Evolutionary conservation across 2,329 filamentous ascomycete species (phyloP).

Genomic region (Nectriaceae sp.): DNA sequence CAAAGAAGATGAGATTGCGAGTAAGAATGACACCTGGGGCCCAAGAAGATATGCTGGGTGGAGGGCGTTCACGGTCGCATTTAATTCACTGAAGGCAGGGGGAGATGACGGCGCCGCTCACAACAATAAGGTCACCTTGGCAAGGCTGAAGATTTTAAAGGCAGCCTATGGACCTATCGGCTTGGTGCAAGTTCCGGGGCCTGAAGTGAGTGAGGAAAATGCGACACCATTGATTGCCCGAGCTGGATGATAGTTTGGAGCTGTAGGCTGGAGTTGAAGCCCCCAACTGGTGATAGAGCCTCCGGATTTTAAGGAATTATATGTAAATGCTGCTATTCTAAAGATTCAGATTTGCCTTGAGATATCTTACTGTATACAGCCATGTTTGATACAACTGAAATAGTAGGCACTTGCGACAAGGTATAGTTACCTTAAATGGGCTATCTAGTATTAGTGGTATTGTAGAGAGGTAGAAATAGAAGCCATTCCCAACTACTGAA

Average conservation of each 20-base stretch:
- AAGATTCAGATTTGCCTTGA: too few relatives aligned
- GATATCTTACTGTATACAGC: too few relatives aligned
- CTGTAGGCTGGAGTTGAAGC: too few relatives aligned
- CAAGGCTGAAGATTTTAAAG: background rate
- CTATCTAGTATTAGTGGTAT: too few relatives aligned
- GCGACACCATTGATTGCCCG: background rate
- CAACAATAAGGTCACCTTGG: background rate
- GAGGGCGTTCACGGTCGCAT: background rate
- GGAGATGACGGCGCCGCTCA: background rate
- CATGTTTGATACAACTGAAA: too few relatives aligned
- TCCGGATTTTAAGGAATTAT: too few relatives aligned
- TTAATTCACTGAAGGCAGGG: background rate
- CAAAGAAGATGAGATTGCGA: background rate
- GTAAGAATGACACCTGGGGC: background rate
- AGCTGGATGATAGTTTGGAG: background rate
- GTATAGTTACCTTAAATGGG: too few relatives aligned
- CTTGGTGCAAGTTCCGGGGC: background rate
- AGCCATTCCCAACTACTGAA: too few relatives aligned
- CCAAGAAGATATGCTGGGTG: background rate
- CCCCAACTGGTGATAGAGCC: too few relatives aligned
- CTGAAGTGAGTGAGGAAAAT: background rate
- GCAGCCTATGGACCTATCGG: background rate
- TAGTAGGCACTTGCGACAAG: too few relatives aligned
- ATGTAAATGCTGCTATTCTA: too few relatives aligned
- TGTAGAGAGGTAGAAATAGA: too few relatives aligned